These are phyloP conservation scores for Marchantia paleacea DNA, from an alignment of 225 moss, liverwort and hornwort genomes.

Conservation along the genomic window DNA sequence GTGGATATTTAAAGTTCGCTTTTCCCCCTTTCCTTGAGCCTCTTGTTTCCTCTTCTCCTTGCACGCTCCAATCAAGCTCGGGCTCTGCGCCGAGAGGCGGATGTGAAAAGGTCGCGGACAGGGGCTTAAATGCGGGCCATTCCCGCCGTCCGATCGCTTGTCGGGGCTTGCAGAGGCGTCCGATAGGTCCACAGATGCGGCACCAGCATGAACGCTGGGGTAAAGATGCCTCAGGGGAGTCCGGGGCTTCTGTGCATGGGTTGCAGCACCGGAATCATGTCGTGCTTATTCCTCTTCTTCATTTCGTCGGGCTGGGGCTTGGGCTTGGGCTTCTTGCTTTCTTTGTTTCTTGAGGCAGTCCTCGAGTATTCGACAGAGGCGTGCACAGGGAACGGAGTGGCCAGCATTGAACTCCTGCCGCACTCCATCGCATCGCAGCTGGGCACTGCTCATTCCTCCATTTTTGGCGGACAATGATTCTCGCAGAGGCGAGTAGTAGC, in stretches of 20 bases:
- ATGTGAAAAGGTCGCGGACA: not conserved
- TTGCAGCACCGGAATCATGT: not conserved
- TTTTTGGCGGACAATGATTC: constrained; percentile 1
- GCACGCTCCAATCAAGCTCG: not conserved
- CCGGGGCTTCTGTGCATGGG: not conserved
- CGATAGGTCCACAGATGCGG: not conserved
- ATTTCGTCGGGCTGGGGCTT: not conserved
- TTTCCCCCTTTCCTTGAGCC: not conserved
- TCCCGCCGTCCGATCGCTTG: not conserved
- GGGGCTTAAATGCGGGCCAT: not conserved
- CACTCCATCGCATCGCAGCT: not conserved
- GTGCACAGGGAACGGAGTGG: not conserved
- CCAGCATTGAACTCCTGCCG: not conserved
- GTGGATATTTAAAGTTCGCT: not conserved
- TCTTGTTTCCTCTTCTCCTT: not conserved
- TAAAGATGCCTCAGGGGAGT: not conserved
- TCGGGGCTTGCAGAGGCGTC: not conserved
- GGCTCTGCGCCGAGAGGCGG: not conserved
- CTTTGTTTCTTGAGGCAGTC: no score
- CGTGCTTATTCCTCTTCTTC: not conserved
- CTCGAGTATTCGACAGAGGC: not conserved
- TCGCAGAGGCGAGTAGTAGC: constrained; percentile 4
- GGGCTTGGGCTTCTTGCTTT: no score
- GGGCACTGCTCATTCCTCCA: not conserved
- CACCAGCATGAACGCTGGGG: not conserved